Evolutionary conservation across 345 rosid species (phyloP), one percentile per base, ranked within the genome.

Genomic region (Citrus sp.): DNA sequence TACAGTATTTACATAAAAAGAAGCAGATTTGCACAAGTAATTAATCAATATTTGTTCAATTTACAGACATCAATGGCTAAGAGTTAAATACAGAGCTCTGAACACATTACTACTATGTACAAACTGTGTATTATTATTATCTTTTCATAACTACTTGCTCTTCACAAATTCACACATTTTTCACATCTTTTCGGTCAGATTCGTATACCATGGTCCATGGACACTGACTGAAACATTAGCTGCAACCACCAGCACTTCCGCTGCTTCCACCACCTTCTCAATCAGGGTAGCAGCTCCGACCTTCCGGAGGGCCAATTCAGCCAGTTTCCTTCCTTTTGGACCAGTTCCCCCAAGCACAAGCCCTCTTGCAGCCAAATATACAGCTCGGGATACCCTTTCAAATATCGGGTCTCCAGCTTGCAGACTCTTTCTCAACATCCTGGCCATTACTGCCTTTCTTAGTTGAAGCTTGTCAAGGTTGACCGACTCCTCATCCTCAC

Each of bases 321-420:
- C 90, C 58, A 95, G n/a, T 63, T 84, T 90, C 68, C 84, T 90
- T 21, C 93, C 90, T 24, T 60, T 67, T 34, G 85, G 74, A 3
- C 90, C 89, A 18, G 84, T 88, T 30, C 97, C 97, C 6, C 88
- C 89, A 10, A 95, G 86, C 51, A 93, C 85, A 37, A 87, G 86
- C 66, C 96, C 97, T 73, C 97, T 86, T 32, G 77, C 81, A 21
- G 94, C 94, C 77, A 86, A 75, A 79, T 95, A 89, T 28, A 95
- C 83, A 67, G 95, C 89, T 0, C 65, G 81, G 24, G 95, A 88
- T 25, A 95, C 94, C 87, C 84, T 92, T 73, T 85, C 89, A 40
- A 92, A 95, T 72, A 95, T 88, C 12, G 94, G 85, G 81, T 93
- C 95, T 63, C 92, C 94, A 40, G 89, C 93, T 75, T 83, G 92